These are phyloP conservation scores for Neofusicoccum kwambonambiense DNA, from an alignment of 2,329 filamentous ascomycete species.

Conservation along the genomic window DNA sequence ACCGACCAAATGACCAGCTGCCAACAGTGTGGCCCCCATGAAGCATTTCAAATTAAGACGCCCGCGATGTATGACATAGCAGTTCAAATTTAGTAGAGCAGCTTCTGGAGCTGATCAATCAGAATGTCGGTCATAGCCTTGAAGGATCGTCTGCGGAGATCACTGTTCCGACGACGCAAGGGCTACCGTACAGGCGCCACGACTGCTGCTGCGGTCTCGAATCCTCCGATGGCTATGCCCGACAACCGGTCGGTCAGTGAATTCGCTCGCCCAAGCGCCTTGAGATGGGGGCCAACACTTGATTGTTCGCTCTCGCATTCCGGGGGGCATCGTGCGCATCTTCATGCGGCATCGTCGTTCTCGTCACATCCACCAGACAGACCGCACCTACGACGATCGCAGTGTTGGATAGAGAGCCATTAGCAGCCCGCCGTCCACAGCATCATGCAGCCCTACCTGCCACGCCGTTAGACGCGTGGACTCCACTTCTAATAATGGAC, in stretches of 20 bases:
- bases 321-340: neutral
- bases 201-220: conserved; percentile 13
- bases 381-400: neutral
- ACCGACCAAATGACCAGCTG: neutral
- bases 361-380: neutral
- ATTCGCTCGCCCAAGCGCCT: neutral
- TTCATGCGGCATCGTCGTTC: neutral
- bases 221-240: conserved; percentile 15
- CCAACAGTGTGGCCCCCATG: neutral
- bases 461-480: conserved; percentile 13
- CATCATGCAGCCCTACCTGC: conserved; percentile 15
- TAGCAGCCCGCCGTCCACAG: neutral
- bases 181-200: conserved; percentile 8
- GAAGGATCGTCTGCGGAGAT: neutral
- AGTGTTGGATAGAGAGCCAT: conserved; percentile 2
- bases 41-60: conserved; percentile 2
- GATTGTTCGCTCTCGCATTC: conserved; percentile 1
- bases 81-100: neutral
- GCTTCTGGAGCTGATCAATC: conserved; percentile 12
- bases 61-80: conserved; percentile 15
- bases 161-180: conserved; percentile 4
- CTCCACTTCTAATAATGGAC: conserved; percentile 13
- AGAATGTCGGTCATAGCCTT: neutral
- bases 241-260: neutral
- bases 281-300: neutral